These are phyloP conservation scores for Paramyrothecium sp. DNA, from an alignment of 2,329 filamentous ascomycete genomes.

Conservation along the genomic window DNA sequence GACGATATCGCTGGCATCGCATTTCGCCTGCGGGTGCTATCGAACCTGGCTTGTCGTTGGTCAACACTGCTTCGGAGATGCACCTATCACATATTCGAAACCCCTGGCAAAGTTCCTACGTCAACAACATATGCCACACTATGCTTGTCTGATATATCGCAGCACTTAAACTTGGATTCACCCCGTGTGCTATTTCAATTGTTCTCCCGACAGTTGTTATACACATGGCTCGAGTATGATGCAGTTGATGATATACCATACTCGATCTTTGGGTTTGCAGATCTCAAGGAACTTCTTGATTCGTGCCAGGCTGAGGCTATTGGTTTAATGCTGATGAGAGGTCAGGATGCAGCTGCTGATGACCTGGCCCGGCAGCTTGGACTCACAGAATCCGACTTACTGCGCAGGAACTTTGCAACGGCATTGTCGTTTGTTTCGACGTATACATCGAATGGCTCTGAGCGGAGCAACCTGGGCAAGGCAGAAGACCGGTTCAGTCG, in stretches of 20 bases:
- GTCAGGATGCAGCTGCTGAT: conserved; percentile 61
- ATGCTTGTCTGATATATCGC: conserved; percentile 68
- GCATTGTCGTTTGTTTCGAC: conserved; percentile 81
- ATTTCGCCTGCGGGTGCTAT: conserved; percentile 73
- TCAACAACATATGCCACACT: conserved; percentile 69
- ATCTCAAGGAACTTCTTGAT: conserved; percentile 64
- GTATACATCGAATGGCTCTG: conserved; percentile 36
- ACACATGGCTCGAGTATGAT: conserved; percentile 78
- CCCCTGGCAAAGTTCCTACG: conserved; percentile 67
- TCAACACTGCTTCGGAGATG: conserved; percentile 82
- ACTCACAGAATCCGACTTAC: conserved; percentile 52
- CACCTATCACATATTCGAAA: conserved; percentile 93
- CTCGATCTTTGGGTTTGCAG: conserved; percentile 76
- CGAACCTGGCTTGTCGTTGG: conserved; percentile 78
- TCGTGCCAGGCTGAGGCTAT: conserved; percentile 75
- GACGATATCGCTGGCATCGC: conserved; percentile 80
- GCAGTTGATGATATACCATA: conserved; percentile 74
- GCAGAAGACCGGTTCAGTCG: conserved; percentile 68
- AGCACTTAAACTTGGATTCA: conserved; percentile 60
- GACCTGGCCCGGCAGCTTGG: conserved; percentile 60
- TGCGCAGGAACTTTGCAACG: conserved; percentile 71
- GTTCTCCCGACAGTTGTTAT: conserved; percentile 86
- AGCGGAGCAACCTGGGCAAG: conserved; percentile 38
- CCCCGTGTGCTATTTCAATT: conserved; percentile 74
- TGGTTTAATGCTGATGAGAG: conserved; percentile 80